Conservation (phyloP, 768 basidiomycete species). For the Termitomyces sp. region DNA sequence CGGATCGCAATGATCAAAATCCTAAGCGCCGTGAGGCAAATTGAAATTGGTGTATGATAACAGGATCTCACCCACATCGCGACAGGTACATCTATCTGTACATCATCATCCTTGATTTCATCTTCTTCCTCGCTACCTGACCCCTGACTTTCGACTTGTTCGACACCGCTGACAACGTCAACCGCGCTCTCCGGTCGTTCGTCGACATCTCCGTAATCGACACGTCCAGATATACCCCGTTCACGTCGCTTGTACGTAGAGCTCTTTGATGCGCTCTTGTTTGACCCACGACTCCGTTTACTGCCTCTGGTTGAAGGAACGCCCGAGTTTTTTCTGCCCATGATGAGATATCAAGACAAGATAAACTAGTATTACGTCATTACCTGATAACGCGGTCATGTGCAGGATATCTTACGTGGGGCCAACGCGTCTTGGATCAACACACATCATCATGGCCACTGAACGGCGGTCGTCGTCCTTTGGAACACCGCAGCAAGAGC, state of each 20-base stretch:
- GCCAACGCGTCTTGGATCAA: slow-evolving; percentile 3
- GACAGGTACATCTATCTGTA: slow-evolving; percentile 62
- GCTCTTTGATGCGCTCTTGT: slow-evolving; percentile 16
- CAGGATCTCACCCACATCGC: slow-evolving; percentile 89
- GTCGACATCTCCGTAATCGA: slow-evolving; percentile 19
- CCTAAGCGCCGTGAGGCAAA: slow-evolving; percentile 39
- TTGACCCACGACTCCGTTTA: slow-evolving; percentile 24
- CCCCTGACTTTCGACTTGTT: slow-evolving; percentile 23
- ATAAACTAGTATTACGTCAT: neutral
- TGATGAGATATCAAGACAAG: slow-evolving; percentile 9
- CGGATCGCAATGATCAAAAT: slow-evolving; percentile 97
- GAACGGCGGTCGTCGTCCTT: slow-evolving; percentile 11
- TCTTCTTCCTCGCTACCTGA: slow-evolving; percentile 19
- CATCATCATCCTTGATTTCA: slow-evolving; percentile 21
- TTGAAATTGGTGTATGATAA: neutral
- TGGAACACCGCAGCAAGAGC: slow-evolving; percentile 25
- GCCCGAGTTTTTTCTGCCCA: slow-evolving; percentile 38
- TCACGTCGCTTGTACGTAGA: slow-evolving; percentile 12
- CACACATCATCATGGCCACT: neutral
- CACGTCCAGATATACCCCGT: slow-evolving; percentile 4
- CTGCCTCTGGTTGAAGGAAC: slow-evolving; percentile 23
- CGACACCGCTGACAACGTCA: slow-evolving; percentile 37
- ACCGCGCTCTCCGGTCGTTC: slow-evolving; percentile 55
- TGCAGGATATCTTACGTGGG: neutral
- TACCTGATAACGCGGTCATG: neutral